Percentiles rank a stretch among this genome's conserved stretches.
Evolutionary conservation across 176 grass and related monocot genomes (phyloP).

Genomic region (Oryza glumipatula): DNA sequence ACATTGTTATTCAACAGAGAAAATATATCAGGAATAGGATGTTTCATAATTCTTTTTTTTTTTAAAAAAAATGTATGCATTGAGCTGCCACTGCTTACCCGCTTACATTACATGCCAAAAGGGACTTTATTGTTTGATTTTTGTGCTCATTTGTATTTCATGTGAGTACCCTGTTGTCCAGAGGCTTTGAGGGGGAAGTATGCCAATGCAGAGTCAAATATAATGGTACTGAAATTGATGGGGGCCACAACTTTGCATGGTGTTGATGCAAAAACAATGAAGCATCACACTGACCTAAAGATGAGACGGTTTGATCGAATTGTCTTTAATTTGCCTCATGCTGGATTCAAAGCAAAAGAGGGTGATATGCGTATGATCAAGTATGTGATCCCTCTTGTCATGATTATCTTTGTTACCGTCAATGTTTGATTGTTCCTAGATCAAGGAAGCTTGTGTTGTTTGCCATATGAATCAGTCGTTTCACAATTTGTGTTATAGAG

Average conservation of each 20-base stretch:
- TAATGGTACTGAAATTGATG: conserved; percentile 42
- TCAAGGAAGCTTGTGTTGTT: not conserved
- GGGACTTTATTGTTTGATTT: conserved; percentile 11
- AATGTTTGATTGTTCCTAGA: not conserved
- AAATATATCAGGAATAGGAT: not conserved
- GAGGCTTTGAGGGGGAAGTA: conserved; percentile 43
- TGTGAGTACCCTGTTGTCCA: conserved; percentile 21
- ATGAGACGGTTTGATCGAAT: conserved; percentile 54
- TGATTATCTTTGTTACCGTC: not conserved
- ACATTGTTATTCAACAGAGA: no score
- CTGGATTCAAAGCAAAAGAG: conserved; percentile 58
- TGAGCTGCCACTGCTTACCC: conserved; percentile 5
- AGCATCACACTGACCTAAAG: conserved; percentile 39
- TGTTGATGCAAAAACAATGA: conserved; percentile 49
- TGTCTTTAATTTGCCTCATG: conserved; percentile 73
- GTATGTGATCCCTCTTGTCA: conserved; percentile 44
- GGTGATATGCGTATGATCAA: conserved; percentile 30
- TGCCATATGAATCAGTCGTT: not conserved
- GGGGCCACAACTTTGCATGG: conserved; percentile 48
- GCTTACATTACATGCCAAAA: conserved; percentile 5
- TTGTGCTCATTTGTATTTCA: conserved; percentile 7
- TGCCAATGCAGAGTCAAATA: conserved; percentile 50
- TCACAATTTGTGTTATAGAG: not conserved
- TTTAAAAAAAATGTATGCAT: not conserved
- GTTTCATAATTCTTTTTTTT: no score